Conservation (phyloP, 805 yeast genomes). For the Candida tallmaniae region DNA sequence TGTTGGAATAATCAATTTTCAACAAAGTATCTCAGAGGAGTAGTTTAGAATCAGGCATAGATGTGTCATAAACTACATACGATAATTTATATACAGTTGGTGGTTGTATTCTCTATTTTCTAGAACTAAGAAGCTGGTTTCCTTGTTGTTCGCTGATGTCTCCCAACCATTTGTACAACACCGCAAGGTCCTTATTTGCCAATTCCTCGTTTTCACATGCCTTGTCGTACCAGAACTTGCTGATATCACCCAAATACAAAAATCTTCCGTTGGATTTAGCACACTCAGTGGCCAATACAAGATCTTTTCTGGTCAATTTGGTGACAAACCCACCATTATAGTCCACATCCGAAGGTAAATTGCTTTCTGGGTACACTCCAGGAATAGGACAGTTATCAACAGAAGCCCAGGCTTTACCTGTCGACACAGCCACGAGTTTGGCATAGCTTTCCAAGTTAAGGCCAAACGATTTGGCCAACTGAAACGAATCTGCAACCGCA, state of each 20-base stretch:
- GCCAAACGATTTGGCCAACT: conserved; percentile 46
- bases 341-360: conserved; percentile 42
- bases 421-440: conserved; percentile 45
- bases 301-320: conserved; percentile 42
- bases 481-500: conserved; percentile 54
- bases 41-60: no score
- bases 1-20: conserved; percentile 12
- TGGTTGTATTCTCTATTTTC: not conserved
- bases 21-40: conserved; percentile 5
- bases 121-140: not conserved
- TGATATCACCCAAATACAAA: conserved; percentile 35
- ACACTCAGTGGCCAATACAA: conserved; percentile 38
- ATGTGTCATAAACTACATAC: no score
- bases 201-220: conserved; percentile 39
- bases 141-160: conserved; percentile 7
- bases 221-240: conserved; percentile 38
- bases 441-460: conserved; percentile 44
- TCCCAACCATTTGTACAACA: conserved; percentile 41
- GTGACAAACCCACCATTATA: conserved; percentile 48
- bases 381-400: conserved; percentile 53
- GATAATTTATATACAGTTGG: no score
- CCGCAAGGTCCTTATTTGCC: conserved; percentile 39
- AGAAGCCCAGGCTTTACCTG: conserved; percentile 53
- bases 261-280: conserved; percentile 31
- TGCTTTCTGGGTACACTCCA: conserved; percentile 35